Base-by-base conservation (phyloP, 805 yeast species). In the Wickerhamiella slavikovae region DNA sequence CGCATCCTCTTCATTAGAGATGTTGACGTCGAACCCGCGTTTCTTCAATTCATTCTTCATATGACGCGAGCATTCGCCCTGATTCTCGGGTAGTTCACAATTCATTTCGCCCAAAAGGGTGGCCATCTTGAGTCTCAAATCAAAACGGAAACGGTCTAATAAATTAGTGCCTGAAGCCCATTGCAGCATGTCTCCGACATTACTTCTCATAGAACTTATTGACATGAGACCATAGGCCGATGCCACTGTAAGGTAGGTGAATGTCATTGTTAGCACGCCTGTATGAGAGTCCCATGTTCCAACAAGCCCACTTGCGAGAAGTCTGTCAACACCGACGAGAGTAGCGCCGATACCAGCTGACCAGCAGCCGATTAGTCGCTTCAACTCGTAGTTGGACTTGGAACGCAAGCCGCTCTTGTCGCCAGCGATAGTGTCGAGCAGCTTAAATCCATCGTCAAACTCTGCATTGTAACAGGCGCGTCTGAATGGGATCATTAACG, bases 141-240 rank as follows among this genome's bases (percentile, higher is more conserved):
- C 64, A 46, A 71, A 76, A 33, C 57, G 51, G 43, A 57, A 71
- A 70, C 80, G 70, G 37, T 66, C 61, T 17, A 62, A 57, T 31
- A 73, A 69, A 32, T 71, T 61, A 0, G 76, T 68, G 4, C 79
- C 79, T 36, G 61, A 61, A 28, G 60, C 63, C 71, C 79, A 77
- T 27, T 66, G 59, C 35, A 72, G 53, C 37, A 54, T 57, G 31
- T 60, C 62, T 9, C 74, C 73, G 14, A 69, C 63, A 10, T 66
- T 65, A 13, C 60, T 58, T 20, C 58, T 58, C 28, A 61, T 50
- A 12, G 66, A 66, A 11, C 63, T 61, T 14, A 60, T 48, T 1
- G 70, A 58, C 32, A 66, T 48, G 3, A 63, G 49, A 0, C 60
- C 61, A 34, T 66, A 56, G 24, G 63, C 52, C 4, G 66, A 52